Conservation (phyloP, 768 basidiomycete genomes). For the Pleurotus pulmonarius region DNA sequence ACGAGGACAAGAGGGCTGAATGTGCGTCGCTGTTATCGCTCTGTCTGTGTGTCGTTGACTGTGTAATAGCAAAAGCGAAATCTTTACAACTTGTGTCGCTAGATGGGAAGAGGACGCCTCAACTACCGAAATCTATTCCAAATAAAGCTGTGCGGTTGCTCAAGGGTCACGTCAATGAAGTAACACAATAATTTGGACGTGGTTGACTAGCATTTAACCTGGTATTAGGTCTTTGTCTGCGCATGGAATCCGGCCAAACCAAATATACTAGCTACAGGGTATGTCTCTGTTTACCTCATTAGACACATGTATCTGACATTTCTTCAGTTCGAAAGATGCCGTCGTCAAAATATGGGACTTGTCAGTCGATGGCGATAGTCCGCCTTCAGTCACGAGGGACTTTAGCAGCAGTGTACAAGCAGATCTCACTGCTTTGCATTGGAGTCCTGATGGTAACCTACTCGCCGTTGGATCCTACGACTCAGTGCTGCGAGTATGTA, state of each 20-base stretch:
- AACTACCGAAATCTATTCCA: neutral
- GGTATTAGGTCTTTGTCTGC: conserved; percentile 69
- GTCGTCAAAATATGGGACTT: conserved; percentile 69
- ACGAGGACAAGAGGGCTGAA: conserved; percentile 31
- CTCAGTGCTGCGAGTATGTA: conserved; percentile 63
- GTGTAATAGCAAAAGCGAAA: conserved; percentile 26
- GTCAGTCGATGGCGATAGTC: conserved; percentile 26
- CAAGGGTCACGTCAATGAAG: conserved; percentile 61
- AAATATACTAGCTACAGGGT: conserved; percentile 73
- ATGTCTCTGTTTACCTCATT: conserved; percentile 1
- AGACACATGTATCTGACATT: conserved; percentile 9
- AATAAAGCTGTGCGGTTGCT: conserved; percentile 44
- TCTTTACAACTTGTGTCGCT: conserved; percentile 16
- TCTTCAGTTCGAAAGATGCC: conserved; percentile 70
- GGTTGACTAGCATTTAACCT: no score
- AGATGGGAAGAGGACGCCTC: neutral
- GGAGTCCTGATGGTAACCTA: conserved; percentile 70
- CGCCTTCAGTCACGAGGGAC: conserved; percentile 27
- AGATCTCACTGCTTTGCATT: conserved; percentile 75
- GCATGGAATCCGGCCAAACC: conserved; percentile 69
- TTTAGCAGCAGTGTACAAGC: conserved; percentile 42
- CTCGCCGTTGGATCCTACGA: conserved; percentile 81
- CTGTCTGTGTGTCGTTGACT: neutral
- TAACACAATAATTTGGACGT: conserved; percentile 16
- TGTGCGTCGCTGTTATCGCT: neutral